Evolutionary conservation across 169 alveolate genomes (phyloP).

Genomic region (Neospora caninum): DNA sequence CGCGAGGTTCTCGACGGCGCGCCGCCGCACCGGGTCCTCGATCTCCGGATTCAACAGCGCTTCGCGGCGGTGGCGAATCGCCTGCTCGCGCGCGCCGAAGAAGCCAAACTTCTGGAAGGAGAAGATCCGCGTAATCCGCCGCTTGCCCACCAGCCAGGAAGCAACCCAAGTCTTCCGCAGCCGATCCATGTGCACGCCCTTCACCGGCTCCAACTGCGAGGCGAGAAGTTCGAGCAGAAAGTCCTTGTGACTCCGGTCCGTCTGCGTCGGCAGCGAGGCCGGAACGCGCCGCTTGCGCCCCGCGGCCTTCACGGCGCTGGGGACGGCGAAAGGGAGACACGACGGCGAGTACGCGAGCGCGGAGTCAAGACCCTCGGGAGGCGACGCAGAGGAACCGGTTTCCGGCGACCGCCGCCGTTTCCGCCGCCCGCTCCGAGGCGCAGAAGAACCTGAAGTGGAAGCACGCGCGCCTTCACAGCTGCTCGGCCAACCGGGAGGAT

Average conservation of each 20-base stretch:
- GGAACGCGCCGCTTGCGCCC: neutral
- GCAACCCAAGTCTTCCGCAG: slow-evolving; percentile 30
- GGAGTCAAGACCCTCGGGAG: too few relatives aligned
- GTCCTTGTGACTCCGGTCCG: neutral
- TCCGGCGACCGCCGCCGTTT: too few relatives aligned
- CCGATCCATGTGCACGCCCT: slow-evolving; percentile 9
- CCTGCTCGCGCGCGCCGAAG: slow-evolving; percentile 28
- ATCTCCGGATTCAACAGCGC: slow-evolving; percentile 20
- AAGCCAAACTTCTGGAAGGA: slow-evolving; percentile 25
- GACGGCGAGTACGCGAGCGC: neutral
- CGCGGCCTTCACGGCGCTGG: neutral
- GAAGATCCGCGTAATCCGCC: neutral
- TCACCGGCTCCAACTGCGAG: neutral
- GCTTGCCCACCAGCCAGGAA: slow-evolving; percentile 10
- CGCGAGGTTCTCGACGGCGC: neutral
- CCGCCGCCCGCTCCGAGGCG: too few relatives aligned
- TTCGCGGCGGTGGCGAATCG: neutral
- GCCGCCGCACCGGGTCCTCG: neutral
- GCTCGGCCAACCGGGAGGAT: too few relatives aligned
- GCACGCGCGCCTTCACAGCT: too few relatives aligned
- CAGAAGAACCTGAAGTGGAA: too few relatives aligned
- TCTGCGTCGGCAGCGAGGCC: neutral
- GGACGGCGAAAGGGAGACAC: neutral
- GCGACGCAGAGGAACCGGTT: too few relatives aligned
- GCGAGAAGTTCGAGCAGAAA: slow-evolving; percentile 6